Percentiles rank a stretch among this genome's conserved stretches.
These are phyloP conservation scores for Achlya hypogyna DNA, from an alignment of 352 stramenopile species.

Conservation along the genomic window DNA sequence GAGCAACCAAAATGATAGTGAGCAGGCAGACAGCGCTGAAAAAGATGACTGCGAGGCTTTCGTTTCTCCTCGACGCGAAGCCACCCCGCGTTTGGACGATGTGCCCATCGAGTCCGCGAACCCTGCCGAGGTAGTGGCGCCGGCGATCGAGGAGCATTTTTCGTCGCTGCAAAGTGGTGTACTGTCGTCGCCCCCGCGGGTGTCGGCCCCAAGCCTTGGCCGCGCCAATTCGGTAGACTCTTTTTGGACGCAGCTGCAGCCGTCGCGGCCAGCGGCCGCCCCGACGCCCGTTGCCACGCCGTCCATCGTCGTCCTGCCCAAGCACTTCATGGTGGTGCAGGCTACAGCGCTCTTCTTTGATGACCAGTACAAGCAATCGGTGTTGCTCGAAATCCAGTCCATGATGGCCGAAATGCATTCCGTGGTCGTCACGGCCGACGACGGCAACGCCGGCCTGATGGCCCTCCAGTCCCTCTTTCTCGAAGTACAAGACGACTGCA, in stretches of 20 bases:
- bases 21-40: too few species aligned
- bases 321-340: not conserved
- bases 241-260: not conserved
- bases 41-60: too few species aligned
- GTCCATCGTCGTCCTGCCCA: constrained; percentile 3
- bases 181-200: not conserved
- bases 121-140: too few species aligned
- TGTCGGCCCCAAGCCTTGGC: too few species aligned
- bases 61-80: too few species aligned
- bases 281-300: not conserved
- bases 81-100: too few species aligned
- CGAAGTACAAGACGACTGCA: constrained; percentile 17
- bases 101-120: too few species aligned
- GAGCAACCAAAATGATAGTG: not conserved
- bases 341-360: not conserved
- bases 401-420: not conserved
- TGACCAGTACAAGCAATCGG: constrained; percentile 1
- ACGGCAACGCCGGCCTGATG: not conserved
- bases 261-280: not conserved
- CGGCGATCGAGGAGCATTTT: too few species aligned
- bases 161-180: not conserved
- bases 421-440: not conserved
- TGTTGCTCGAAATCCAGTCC: not conserved
- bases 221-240: not conserved
- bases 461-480: constrained; percentile 12